These are phyloP conservation scores for Polygonum aviculare DNA, from an alignment of 148 eudicot genomes.

Conservation along the genomic window DNA sequence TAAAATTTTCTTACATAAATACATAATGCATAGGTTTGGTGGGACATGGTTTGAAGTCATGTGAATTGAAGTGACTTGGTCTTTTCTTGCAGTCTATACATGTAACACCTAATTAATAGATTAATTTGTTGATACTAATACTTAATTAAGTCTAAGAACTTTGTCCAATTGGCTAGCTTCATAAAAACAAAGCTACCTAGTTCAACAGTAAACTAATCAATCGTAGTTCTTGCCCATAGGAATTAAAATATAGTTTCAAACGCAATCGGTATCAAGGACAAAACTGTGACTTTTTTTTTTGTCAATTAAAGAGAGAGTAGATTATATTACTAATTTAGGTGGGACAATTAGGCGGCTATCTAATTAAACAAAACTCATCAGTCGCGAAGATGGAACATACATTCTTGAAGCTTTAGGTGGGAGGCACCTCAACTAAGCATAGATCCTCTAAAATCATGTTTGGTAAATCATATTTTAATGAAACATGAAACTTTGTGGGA, in stretches of 20 bases:
- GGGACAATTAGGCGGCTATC: background rate
- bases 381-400: background rate
- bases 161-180: background rate
- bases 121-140: background rate
- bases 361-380: background rate
- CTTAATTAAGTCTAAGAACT: background rate
- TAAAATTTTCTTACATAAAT: too few relatives aligned
- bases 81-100: background rate
- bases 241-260: background rate
- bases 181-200: background rate
- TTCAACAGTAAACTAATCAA: background rate
- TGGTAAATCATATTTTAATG: too few relatives aligned
- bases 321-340: background rate
- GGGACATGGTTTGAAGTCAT: background rate
- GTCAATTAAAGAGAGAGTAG: background rate
- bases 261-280: background rate
- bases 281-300: background rate
- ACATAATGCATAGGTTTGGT: too few relatives aligned
- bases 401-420: background rate
- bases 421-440: background rate
- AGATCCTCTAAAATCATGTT: background rate
- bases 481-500: too few relatives aligned
- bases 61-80: background rate
- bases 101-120: background rate
- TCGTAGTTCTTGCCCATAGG: background rate